Conservation (phyloP, 2,329 filamentous ascomycete genomes). For the Fusarium sp. region DNA sequence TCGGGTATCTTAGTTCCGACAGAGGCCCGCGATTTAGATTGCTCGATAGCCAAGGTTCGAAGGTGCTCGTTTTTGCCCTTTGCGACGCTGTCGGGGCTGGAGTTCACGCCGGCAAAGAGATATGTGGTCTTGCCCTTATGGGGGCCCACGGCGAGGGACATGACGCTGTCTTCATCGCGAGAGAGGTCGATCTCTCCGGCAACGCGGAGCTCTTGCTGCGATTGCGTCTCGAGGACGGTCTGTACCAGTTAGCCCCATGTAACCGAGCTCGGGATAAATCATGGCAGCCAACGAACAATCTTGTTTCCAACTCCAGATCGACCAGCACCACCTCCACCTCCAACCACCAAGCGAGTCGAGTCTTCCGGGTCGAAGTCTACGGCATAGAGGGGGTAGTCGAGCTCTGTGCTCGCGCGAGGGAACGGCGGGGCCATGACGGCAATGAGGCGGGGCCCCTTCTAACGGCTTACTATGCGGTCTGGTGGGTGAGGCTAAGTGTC, state of each 20-base stretch:
- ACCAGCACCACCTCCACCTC: conserved; percentile 88
- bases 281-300: conserved; percentile 71
- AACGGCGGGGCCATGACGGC: conserved; percentile 58
- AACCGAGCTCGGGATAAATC: too few relatives aligned
- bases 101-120: conserved; percentile 86
- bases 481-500: neutral
- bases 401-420: conserved; percentile 72
- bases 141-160: conserved; percentile 81
- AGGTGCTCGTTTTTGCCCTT: conserved; percentile 89
- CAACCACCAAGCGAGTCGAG: conserved; percentile 82
- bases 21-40: conserved; percentile 53
- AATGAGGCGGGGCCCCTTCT: conserved; percentile 35
- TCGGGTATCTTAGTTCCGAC: conserved; percentile 50
- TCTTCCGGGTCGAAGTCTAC: conserved; percentile 91
- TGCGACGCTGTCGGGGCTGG: conserved; percentile 78
- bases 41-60: conserved; percentile 77
- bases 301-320: conserved; percentile 89
- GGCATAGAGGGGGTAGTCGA: conserved; percentile 88
- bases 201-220: conserved; percentile 74
- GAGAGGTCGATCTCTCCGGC: conserved; percentile 83
- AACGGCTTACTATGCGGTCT: neutral
- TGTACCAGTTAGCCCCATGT: conserved; percentile 52
- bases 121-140: conserved; percentile 69
- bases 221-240: conserved; percentile 81
- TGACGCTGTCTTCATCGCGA: conserved; percentile 90